These are phyloP conservation scores for Backusella circina DNA, from an alignment of 192 early-diverging fungal species.

Conservation along the genomic window DNA sequence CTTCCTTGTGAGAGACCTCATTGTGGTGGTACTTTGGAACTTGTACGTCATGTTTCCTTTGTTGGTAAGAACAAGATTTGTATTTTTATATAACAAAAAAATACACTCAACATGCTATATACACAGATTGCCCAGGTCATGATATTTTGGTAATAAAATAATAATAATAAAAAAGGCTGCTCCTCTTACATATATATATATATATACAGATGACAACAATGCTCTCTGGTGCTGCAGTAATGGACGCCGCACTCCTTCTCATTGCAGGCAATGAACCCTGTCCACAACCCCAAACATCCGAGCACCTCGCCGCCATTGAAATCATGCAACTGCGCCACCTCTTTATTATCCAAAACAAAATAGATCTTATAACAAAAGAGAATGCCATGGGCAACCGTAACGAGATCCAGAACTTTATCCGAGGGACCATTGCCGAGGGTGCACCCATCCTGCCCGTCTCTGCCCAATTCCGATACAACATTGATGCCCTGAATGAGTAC, in stretches of 20 bases:
- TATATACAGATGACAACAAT: constrained; percentile 85
- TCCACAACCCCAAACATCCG: constrained; percentile 98
- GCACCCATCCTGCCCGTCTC: constrained; percentile 97
- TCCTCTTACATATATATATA: no score
- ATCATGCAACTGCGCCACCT: constrained; percentile 97
- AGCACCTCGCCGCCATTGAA: constrained; percentile 98
- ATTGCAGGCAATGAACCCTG: constrained; percentile 97
- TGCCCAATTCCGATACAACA: constrained; percentile 97
- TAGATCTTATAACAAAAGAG: constrained; percentile 91
- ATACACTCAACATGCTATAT: no score
- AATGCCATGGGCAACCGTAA: constrained; percentile 85
- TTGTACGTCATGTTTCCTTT: constrained; percentile 92
- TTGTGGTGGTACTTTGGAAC: constrained; percentile 80
- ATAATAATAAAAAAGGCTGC: background rate
- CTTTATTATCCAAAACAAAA: constrained; percentile 97
- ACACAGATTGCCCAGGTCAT: constrained; percentile 92
- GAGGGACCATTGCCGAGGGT: constrained; percentile 89
- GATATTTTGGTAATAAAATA: constrained; percentile 88
- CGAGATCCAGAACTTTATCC: constrained; percentile 85
- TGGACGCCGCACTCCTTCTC: constrained; percentile 96
- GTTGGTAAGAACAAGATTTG: constrained; percentile 38
- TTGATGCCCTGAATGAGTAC: constrained; percentile 96
- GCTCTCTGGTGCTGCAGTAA: constrained; percentile 97
- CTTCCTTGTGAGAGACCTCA: constrained; percentile 83
- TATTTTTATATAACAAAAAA: no score